Evolutionary conservation across 768 basidiomycete species (phyloP), one percentile per base, ranked within the genome.

Genomic region (Leucosporidium scottii): DNA sequence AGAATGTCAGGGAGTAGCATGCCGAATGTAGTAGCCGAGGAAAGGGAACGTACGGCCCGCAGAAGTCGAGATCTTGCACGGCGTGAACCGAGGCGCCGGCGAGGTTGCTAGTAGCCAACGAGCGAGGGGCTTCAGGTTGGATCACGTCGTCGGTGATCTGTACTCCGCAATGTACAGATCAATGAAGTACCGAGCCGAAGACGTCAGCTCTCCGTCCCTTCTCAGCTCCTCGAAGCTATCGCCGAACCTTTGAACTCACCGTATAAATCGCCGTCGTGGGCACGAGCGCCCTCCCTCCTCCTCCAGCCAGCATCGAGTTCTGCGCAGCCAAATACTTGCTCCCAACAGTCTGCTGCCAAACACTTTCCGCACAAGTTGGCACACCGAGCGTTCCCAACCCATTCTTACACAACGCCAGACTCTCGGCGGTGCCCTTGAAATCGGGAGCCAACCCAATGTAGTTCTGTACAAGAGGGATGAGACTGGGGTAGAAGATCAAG

Each of bases 341-440:
- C 0, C 74, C 75, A 36, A 67, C 56, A 15, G 68, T 67, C 48
- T 78, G 77, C 67, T 78, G 76, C 36, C 74, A 64, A 21, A 66
- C 51, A 12, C 62, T 47, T 39, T 60, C 48, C 13, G 61, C 9
- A 30, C 34, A 62, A 3, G 53, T 54, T 12, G 6, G 6, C 25
- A 54, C 25, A 6, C 28, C 15, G 9, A 28, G 9, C 53, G 4
- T 9, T 44, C 10, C 39, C 39, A 44, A 17, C 39, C 39, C 39
- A 8, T 44, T 44, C 25, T 61, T 44, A 57, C 76, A 76, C 0
- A 65, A 62, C 4, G 70, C 58, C 13, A 63, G 66, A 0, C 74
- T 74, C 23, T 72, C 70, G 17, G 56, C 58, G 0, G 76, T 76
- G 0, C 77, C 76, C 13, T 74, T 66, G 64, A 77, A 77, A 56